These are phyloP conservation scores for Inonotus obliquus DNA, from an alignment of 1,284 basidiomycete genomes.

Conservation along the genomic window DNA sequence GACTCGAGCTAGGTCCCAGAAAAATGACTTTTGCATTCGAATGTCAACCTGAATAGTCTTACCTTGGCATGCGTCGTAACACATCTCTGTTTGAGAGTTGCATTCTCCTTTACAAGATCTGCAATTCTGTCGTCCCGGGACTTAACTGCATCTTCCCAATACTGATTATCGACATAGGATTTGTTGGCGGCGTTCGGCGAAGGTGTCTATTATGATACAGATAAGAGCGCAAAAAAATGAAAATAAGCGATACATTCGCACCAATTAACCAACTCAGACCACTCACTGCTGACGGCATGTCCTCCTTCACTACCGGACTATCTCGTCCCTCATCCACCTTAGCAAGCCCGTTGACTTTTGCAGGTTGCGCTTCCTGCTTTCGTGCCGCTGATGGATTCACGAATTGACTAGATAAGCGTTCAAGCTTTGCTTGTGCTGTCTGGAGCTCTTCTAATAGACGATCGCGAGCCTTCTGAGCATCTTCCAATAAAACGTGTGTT, in stretches of 20 bases:
- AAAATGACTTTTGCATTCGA: constrained; percentile 10
- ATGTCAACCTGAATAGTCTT: not conserved
- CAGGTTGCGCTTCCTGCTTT: constrained; percentile 28
- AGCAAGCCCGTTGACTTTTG: constrained; percentile 45
- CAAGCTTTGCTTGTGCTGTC: constrained; percentile 65
- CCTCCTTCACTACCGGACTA: constrained; percentile 15
- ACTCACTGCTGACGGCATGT: constrained; percentile 42
- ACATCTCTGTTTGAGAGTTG: constrained; percentile 13
- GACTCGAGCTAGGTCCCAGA: constrained; percentile 36
- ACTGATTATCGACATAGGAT: not conserved
- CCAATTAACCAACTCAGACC: constrained; percentile 61
- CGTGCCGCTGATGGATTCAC: constrained; percentile 42
- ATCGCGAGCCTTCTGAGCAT: constrained; percentile 51
- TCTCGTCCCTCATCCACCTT: constrained; percentile 35
- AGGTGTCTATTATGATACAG: not conserved
- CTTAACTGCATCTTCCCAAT: constrained; percentile 4
- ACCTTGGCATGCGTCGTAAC: constrained; percentile 18
- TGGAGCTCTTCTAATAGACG: constrained; percentile 53
- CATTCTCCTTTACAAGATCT: constrained; percentile 9
- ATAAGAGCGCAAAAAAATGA: constrained; percentile 4
- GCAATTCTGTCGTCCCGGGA: constrained; percentile 1
- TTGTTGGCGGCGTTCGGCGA: not conserved
- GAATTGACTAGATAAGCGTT: constrained; percentile 64
- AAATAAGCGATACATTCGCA: constrained; percentile 49
- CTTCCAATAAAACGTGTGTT: constrained; percentile 53